A percentile compares a stretch with the other conserved stretches of the same genome.
phyloP scores from a whole-genome alignment of 805 yeast genomes.

The Yarrowia osloensis region DNA sequence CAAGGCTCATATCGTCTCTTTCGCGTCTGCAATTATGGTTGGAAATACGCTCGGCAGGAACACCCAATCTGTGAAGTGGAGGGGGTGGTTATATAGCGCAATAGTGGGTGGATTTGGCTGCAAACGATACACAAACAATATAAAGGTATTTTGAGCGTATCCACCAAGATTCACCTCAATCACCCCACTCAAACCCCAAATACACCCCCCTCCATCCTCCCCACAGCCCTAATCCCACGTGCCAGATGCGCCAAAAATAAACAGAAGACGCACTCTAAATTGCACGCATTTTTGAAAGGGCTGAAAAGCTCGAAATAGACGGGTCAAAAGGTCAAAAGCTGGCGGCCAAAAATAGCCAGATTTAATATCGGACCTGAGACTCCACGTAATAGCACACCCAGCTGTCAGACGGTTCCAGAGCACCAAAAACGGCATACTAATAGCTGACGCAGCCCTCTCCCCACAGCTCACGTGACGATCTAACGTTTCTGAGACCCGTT shows the following conservation, averaged over 20 bases:
- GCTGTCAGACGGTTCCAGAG: background rate
- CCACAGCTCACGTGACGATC: constrained; percentile 8
- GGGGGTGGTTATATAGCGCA: too few relatives aligned
- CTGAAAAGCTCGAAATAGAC: background rate
- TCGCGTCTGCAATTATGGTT: background rate
- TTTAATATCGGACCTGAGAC: background rate
- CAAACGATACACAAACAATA: too few relatives aligned
- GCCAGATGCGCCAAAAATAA: constrained; percentile 7
- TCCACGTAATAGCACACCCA: background rate
- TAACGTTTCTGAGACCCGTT: background rate
- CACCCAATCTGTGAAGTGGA: constrained; percentile 5
- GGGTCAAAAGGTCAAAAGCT: background rate
- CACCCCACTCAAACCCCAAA: too few relatives aligned
- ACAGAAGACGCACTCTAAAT: background rate
- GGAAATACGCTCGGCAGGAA: background rate
- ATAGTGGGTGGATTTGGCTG: background rate
- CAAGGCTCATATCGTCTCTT: background rate
- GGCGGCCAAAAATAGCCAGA: background rate
- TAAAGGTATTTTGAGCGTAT: too few relatives aligned
- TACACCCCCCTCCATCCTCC: background rate
- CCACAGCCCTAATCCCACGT: constrained; percentile 4
- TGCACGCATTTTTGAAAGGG: too few relatives aligned
- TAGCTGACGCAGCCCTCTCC: background rate
- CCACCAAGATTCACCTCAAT: too few relatives aligned
- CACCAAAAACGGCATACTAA: background rate